phyloP scores from a whole-genome alignment of 805 yeast species.

The Starmerella sp. region DNA sequence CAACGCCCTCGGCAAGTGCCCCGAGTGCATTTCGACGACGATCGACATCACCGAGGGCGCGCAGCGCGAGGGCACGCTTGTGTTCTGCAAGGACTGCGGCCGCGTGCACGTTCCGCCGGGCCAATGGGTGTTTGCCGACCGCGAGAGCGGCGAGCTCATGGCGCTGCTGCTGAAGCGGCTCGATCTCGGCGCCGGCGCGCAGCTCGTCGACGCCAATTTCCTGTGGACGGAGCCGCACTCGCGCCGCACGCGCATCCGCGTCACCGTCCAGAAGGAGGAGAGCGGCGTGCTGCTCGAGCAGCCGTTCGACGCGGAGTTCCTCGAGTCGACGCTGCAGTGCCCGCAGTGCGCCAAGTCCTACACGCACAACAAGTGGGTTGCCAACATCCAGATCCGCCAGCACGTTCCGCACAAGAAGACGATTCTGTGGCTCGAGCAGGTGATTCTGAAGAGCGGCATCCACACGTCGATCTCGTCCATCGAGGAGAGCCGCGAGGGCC shows the following conservation, averaged over 20 bases:
- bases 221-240: constrained; percentile 99
- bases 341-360: constrained; percentile 96
- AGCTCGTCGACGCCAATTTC: constrained; percentile 85
- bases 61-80: constrained; percentile 70
- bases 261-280: constrained; percentile 96
- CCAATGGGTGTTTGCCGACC: constrained; percentile 81
- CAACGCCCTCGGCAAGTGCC: constrained; percentile 86
- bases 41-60: constrained; percentile 87
- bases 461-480: constrained; percentile 90
- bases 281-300: constrained; percentile 86
- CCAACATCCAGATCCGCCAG: constrained; percentile 94
- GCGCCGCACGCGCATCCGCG: constrained; percentile 78
- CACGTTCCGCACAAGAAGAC: constrained; percentile 96
- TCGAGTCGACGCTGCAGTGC: constrained; percentile 93
- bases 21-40: constrained; percentile 82
- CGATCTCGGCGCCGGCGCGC: constrained; percentile 65
- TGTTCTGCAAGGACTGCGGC: constrained; percentile 94
- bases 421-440: constrained; percentile 86
- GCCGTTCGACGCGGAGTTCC: constrained; percentile 84
- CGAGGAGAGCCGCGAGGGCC: constrained; percentile 84
- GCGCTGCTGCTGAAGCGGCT: constrained; percentile 78
- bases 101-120: constrained; percentile 84
- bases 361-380: constrained; percentile 96
- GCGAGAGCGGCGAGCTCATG: constrained; percentile 78
- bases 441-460: constrained; percentile 84